Percentiles rank a stretch among this genome's conserved stretches.
phyloP scores from a whole-genome alignment of 2,329 filamentous ascomycete species.

The Venturia aucupariae region DNA sequence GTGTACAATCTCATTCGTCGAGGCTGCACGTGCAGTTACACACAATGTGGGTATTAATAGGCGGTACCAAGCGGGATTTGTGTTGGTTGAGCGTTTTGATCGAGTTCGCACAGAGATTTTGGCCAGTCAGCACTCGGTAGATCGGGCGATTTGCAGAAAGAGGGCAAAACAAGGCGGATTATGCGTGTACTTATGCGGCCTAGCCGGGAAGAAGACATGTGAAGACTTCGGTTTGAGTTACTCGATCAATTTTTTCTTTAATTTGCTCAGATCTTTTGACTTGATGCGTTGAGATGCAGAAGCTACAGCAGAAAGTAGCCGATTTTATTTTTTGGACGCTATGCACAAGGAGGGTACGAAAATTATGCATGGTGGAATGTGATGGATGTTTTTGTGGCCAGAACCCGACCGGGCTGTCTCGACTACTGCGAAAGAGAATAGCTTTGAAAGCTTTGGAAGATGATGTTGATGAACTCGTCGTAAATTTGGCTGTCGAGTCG shows the following conservation, averaged over 20 bases:
- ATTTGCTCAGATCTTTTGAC: not conserved
- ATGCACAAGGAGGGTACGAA: not conserved
- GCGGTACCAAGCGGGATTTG: not conserved
- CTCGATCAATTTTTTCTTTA: not conserved
- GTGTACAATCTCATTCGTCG: not conserved
- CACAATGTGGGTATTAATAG: constrained; percentile 1
- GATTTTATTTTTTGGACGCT: not conserved
- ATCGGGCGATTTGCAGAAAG: not conserved
- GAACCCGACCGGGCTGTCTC: not conserved
- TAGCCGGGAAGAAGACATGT: not conserved
- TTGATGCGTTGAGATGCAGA: not conserved
- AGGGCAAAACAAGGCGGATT: not conserved
- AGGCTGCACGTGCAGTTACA: not conserved
- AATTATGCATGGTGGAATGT: not conserved
- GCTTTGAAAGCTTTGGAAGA: not conserved
- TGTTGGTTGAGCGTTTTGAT: not conserved
- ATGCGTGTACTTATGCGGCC: not conserved
- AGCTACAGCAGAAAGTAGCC: not conserved
- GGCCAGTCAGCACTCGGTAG: not conserved
- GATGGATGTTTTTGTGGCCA: not conserved
- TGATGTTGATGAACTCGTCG: too few species aligned
- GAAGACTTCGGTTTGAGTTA: not conserved
- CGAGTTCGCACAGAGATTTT: not conserved
- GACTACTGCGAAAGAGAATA: not conserved
- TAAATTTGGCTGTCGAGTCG: too few species aligned